Percentiles rank a stretch among this genome's conserved stretches.
phyloP scores from a whole-genome alignment of 108 stramenopile genomes.

The Skeletonema tropicum region DNA sequence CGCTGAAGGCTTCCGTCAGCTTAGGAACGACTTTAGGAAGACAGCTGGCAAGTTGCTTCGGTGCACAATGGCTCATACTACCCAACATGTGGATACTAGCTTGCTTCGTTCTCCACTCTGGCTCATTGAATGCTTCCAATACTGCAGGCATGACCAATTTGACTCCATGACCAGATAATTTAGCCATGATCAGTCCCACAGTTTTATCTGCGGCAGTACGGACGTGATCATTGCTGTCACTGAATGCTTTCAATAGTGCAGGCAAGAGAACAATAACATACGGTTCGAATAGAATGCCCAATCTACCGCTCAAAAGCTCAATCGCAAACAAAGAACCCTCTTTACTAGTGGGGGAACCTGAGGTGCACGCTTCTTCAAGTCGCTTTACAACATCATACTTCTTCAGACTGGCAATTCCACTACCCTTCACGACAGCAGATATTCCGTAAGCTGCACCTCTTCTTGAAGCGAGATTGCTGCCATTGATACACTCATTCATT shows the following conservation, averaged over 20 bases:
- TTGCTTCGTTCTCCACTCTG: conserved; percentile 96
- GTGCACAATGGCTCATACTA: conserved; percentile 96
- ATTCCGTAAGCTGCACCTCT: conserved; percentile 97
- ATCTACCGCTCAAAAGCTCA: conserved; percentile 86
- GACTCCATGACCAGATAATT: conserved; percentile 95
- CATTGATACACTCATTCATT: conserved; percentile 72
- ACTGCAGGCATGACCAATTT: conserved; percentile 97
- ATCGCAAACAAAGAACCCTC: conserved; percentile 97
- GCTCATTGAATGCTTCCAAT: conserved; percentile 91
- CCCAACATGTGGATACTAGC: conserved; percentile 97
- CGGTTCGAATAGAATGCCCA: conserved; percentile 98
- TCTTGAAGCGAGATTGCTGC: conserved; percentile 62
- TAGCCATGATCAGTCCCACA: conserved; percentile 94
- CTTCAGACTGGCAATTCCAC: conserved; percentile 95
- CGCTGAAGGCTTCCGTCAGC: conserved; percentile 94
- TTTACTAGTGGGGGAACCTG: conserved; percentile 67
- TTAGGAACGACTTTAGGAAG: conserved; percentile 98
- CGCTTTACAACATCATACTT: conserved; percentile 89
- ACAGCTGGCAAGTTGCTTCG: conserved; percentile 95
- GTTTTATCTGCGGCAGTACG: conserved; percentile 90
- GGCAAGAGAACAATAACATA: conserved; percentile 98
- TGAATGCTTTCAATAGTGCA: conserved; percentile 93
- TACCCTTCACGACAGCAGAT: conserved; percentile 97
- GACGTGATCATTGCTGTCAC: conserved; percentile 92
- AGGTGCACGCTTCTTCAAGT: conserved; percentile 85